A percentile compares a stretch with the other conserved stretches of the same genome.
Evolutionary conservation across 2,329 filamentous ascomycete genomes (phyloP).

Genomic region (Geosmithia morbida): DNA sequence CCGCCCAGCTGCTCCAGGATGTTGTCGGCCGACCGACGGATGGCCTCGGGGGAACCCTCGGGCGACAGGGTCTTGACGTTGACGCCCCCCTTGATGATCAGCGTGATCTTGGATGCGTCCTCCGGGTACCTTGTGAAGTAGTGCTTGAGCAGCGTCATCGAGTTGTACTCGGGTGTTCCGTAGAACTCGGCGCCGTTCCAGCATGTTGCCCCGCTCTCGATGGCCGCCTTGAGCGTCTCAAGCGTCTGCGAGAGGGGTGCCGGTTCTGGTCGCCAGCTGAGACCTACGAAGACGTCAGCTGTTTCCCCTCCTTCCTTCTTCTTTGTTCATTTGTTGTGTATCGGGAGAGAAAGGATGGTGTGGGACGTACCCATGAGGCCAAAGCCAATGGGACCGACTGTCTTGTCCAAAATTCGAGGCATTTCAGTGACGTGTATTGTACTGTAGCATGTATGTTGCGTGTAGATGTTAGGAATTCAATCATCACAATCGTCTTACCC

Average conservation of each 20-base stretch:
- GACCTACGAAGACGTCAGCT: slow-evolving; percentile 42
- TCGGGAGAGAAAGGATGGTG: not conserved
- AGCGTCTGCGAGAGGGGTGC: slow-evolving; percentile 32
- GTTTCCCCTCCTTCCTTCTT: too few species aligned
- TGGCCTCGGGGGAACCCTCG: slow-evolving; percentile 36
- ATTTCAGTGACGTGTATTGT: slow-evolving; percentile 8
- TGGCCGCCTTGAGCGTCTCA: slow-evolving; percentile 37
- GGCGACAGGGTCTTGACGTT: slow-evolving; percentile 18
- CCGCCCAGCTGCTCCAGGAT: slow-evolving; percentile 34
- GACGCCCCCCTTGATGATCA: slow-evolving; percentile 47
- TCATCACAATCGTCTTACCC: too few species aligned
- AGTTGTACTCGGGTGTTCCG: slow-evolving; percentile 41
- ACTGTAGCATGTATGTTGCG: too few species aligned
- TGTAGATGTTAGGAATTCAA: not conserved
- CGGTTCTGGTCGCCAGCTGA: slow-evolving; percentile 25
- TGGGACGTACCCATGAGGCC: slow-evolving; percentile 36
- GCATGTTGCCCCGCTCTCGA: slow-evolving; percentile 27
- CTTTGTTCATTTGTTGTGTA: too few species aligned
- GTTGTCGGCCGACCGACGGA: slow-evolving; percentile 44
- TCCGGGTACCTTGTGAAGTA: slow-evolving; percentile 53
- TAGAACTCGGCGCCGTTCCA: slow-evolving; percentile 57
- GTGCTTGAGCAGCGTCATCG: slow-evolving; percentile 40
- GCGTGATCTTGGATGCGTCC: slow-evolving; percentile 44
- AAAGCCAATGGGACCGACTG: slow-evolving; percentile 34
- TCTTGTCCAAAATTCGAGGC: slow-evolving; percentile 22